Conservation (phyloP, 129 eudicot genomes). For the Flaveria robusta region DNA sequence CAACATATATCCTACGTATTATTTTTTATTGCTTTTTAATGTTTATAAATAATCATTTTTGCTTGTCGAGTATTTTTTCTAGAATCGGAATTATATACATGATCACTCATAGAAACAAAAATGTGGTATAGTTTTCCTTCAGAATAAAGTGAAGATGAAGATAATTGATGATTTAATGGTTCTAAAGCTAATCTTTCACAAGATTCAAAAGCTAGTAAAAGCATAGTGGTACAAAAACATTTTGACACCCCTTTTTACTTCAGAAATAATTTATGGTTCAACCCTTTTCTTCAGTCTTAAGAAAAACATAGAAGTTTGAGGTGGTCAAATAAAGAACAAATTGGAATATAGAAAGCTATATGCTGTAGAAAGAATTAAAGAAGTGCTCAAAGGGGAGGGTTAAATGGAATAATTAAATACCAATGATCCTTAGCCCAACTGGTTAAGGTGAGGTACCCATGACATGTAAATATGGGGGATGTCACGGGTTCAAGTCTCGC, state of each 20-base stretch:
- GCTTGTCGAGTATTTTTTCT: too few relatives aligned
- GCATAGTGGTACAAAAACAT: not conserved
- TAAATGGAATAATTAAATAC: not conserved
- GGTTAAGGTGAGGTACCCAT: too few relatives aligned
- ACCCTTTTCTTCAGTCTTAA: conserved; percentile 19
- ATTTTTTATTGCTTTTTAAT: too few relatives aligned
- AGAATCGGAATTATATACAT: too few relatives aligned
- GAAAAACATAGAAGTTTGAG: not conserved
- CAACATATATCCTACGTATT: too few relatives aligned
- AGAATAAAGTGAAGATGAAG: conserved; percentile 22
- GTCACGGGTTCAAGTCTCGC: too few relatives aligned
- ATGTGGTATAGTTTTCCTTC: not conserved
- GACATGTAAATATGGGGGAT: too few relatives aligned
- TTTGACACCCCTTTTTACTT: conserved; percentile 14
- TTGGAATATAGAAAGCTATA: not conserved
- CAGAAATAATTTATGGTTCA: not conserved
- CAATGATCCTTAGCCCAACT: too few relatives aligned
- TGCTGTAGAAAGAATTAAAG: not conserved
- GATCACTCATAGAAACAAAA: not conserved
- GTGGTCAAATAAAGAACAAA: conserved; percentile 18
- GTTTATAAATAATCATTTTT: too few relatives aligned
- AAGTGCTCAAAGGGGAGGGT: not conserved
- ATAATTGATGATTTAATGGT: not conserved
- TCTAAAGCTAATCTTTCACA: not conserved
- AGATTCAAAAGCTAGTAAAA: conserved; percentile 15